These are phyloP conservation scores for Hydrangea macrophylla DNA, from an alignment of 148 eudicot species.

Conservation along the genomic window DNA sequence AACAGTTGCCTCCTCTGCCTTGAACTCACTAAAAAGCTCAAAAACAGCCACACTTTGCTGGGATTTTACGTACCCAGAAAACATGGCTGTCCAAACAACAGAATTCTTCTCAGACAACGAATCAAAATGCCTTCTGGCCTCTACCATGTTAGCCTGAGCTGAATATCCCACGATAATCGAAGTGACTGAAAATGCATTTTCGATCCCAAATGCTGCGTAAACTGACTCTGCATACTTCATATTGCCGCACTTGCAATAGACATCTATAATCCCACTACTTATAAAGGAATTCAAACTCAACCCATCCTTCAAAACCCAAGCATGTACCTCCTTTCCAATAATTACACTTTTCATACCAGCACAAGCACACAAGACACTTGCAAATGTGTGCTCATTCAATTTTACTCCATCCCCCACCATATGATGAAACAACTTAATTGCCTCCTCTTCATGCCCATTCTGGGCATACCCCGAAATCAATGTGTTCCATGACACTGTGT, in stretches of 20 bases:
- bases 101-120: slow-evolving; percentile 53
- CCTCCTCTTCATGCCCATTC: slow-evolving; percentile 51
- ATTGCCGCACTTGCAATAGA: slow-evolving; percentile 71
- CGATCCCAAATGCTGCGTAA: slow-evolving; percentile 28
- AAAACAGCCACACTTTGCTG: slow-evolving; percentile 59
- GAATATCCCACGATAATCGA: slow-evolving; percentile 87
- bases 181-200: slow-evolving; percentile 52
- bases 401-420: slow-evolving; percentile 52
- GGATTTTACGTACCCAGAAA: slow-evolving; percentile 69
- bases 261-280: slow-evolving; percentile 70
- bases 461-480: slow-evolving; percentile 72
- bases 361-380: slow-evolving; percentile 63
- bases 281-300: slow-evolving; percentile 50
- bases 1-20: slow-evolving; percentile 25
- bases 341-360: slow-evolving; percentile 53
- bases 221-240: slow-evolving; percentile 66
- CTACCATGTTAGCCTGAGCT: slow-evolving; percentile 56
- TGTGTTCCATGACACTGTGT: slow-evolving; percentile 77
- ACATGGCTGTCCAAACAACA: slow-evolving; percentile 72
- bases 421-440: slow-evolving; percentile 41
- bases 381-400: slow-evolving; percentile 71
- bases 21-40: slow-evolving; percentile 48
- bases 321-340: slow-evolving; percentile 82
- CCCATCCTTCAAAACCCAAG: slow-evolving; percentile 48
- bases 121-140: slow-evolving; percentile 70